Evolutionary conservation across 169 alveolate species (phyloP).

Genomic region (Eimeria praecox): DNA sequence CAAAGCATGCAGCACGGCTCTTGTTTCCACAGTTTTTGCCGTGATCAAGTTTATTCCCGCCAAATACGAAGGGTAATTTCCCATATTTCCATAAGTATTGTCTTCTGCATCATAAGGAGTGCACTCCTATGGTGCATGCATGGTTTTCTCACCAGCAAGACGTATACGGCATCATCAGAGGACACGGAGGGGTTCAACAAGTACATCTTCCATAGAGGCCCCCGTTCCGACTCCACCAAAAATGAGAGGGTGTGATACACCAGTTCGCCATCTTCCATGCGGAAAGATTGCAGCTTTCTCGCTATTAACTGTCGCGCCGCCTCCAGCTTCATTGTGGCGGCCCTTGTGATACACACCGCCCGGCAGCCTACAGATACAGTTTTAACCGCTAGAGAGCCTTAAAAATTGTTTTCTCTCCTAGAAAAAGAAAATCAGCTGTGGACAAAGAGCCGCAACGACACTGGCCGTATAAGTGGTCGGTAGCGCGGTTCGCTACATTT

Average conservation of each 20-base stretch:
- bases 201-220: conserved; percentile 26
- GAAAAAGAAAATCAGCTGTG: background rate
- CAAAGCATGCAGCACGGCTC: no score
- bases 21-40: no score
- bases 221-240: background rate
- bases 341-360: background rate
- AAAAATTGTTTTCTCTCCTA: background rate
- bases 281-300: conserved; percentile 23
- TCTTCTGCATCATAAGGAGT: no score
- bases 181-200: conserved; percentile 10
- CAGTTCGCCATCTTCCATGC: conserved; percentile 52
- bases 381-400: background rate
- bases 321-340: conserved; percentile 48
- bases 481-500: conserved; percentile 1
- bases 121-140: background rate
- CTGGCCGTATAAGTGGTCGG: background rate
- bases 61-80: no score
- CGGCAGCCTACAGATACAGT: background rate
- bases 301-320: background rate
- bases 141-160: background rate
- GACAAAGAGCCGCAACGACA: background rate
- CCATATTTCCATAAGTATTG: no score
- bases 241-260: conserved; percentile 20
- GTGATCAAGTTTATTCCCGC: no score
- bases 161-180: conserved; percentile 10